phyloP scores from a whole-genome alignment of 495 filamentous ascomycete genomes.

The Pseudomonodictys pantanalensis region DNA sequence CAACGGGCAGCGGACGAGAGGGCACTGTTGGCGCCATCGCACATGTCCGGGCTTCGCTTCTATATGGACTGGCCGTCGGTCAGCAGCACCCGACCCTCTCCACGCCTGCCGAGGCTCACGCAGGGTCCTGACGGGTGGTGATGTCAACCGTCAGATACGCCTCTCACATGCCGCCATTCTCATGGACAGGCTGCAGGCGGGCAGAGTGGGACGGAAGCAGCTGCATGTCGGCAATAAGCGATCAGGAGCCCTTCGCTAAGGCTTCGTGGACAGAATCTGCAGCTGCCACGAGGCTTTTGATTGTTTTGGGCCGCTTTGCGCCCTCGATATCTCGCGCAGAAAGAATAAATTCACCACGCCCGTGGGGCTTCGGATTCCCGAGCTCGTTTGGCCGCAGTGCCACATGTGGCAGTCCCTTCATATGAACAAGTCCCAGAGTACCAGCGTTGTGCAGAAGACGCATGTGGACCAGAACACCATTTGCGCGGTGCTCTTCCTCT shows the following conservation, averaged over 20 bases:
- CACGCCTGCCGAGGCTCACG: neutral
- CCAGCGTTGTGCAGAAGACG: conserved; percentile 72
- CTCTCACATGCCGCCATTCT: neutral
- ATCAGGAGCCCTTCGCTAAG: neutral
- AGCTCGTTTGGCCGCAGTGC: neutral
- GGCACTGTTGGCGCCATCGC: neutral
- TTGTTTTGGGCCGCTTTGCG: too few species aligned
- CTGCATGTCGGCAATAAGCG: neutral
- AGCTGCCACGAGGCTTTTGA: neutral
- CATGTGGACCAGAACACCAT: conserved; percentile 86
- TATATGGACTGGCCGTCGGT: neutral
- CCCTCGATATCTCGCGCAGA: too few species aligned
- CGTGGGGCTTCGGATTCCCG: neutral
- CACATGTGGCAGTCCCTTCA: conserved; percentile 37
- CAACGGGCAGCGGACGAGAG: neutral
- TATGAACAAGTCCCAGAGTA: conserved; percentile 93
- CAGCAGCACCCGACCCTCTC: neutral
- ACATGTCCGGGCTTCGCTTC: neutral
- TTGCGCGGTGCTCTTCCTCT: conserved; percentile 77
- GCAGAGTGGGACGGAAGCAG: neutral
- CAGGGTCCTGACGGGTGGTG: neutral
- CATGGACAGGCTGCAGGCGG: neutral
- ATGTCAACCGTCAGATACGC: neutral
- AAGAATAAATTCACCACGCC: too few species aligned
- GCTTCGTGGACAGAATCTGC: neutral